phyloP scores from a whole-genome alignment of 169 alveolate species.

The Eimeria praecox region DNA sequence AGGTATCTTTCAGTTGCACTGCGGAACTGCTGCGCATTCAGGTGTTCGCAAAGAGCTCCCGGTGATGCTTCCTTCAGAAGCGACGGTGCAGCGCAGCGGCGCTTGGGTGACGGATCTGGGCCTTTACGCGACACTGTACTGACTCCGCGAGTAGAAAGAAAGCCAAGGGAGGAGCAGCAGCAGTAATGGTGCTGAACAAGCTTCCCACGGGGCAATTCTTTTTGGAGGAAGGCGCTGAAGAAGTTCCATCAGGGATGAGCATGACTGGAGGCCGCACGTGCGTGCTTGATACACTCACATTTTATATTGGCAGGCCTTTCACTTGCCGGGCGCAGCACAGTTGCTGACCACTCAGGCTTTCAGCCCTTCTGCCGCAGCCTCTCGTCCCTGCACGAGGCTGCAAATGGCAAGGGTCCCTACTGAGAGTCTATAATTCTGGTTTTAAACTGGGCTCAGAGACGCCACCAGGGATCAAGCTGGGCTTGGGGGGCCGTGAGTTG shows the following conservation, averaged over 20 bases:
- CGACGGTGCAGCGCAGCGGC: slow-evolving; percentile 63
- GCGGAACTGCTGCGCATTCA: neutral
- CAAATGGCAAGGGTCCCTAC: neutral
- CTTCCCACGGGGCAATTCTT: neutral
- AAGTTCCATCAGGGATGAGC: neutral
- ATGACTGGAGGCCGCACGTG: neutral
- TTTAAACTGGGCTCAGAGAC: neutral
- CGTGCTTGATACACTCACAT: neutral
- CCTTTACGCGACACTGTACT: slow-evolving; percentile 36
- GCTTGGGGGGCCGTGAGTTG: neutral
- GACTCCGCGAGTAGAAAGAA: neutral
- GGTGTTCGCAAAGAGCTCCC: slow-evolving; percentile 40
- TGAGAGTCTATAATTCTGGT: neutral
- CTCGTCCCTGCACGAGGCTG: neutral
- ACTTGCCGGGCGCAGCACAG: neutral
- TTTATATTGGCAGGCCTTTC: neutral
- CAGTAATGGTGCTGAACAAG: neutral
- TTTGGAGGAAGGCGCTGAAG: slow-evolving; percentile 7
- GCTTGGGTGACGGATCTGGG: slow-evolving; percentile 58
- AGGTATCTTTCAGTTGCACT: neutral
- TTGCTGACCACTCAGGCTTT: neutral
- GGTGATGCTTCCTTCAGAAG: slow-evolving; percentile 6
- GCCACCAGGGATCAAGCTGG: neutral
- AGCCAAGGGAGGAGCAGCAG: neutral
- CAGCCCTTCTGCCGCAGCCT: neutral